Conservation (phyloP, 2,329 filamentous ascomycete genomes). For the Hymenoscyphus fructigenus region DNA sequence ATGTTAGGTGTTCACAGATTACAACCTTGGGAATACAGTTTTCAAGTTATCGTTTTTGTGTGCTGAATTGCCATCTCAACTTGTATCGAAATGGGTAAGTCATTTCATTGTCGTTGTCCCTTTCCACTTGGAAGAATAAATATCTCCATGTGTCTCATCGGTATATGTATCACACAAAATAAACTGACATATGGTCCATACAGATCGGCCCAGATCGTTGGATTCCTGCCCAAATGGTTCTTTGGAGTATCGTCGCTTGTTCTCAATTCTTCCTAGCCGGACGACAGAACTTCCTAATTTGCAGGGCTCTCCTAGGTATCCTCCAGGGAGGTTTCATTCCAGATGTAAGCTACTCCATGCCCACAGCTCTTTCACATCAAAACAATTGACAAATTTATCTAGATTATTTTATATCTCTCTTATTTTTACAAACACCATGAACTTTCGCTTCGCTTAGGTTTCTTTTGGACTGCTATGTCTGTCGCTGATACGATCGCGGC, state of each 20-base stretch:
- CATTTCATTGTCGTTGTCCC: background rate
- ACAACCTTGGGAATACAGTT: conserved; percentile 46
- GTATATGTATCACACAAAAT: background rate
- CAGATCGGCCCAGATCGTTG: conserved; percentile 47
- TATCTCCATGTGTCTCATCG: background rate
- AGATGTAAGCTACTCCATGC: conserved; percentile 45
- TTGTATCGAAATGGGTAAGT: conserved; percentile 44
- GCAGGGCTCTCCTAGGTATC: conserved; percentile 31
- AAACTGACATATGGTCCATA: background rate
- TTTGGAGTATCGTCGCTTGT: conserved; percentile 56
- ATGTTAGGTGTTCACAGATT: conserved; percentile 34
- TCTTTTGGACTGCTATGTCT: conserved; percentile 63
- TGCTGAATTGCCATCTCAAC: conserved; percentile 59
- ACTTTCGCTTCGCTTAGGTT: conserved; percentile 62
- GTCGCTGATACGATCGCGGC: conserved; percentile 51
- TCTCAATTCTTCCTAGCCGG: conserved; percentile 41
- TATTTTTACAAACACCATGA: conserved; percentile 71
- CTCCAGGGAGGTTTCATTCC: conserved; percentile 55
- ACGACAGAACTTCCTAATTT: conserved; percentile 38
- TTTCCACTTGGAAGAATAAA: background rate
- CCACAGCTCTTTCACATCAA: background rate
- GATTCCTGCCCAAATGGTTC: conserved; percentile 52
- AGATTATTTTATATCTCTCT: conserved; percentile 58
- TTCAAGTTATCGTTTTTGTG: conserved; percentile 40
- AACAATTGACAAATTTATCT: background rate